These are phyloP conservation scores for Fusarium sp. DNA, from an alignment of 2,329 filamentous ascomycete genomes.

Conservation along the genomic window DNA sequence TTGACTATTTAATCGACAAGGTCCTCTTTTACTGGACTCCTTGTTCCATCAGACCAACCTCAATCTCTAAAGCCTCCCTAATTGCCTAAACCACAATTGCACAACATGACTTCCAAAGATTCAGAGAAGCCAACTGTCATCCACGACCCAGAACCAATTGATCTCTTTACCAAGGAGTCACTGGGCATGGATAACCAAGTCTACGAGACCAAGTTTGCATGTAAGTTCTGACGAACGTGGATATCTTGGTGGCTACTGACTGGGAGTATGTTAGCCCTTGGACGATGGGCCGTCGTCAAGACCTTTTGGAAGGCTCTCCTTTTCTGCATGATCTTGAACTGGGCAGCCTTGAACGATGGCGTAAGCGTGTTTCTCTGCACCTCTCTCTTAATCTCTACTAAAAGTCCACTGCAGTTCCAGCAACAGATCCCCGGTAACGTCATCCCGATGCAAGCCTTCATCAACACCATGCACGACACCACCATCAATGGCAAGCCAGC, in stretches of 20 bases:
- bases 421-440: not conserved
- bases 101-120: not conserved
- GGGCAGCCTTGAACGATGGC: not conserved
- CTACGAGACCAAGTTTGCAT: not conserved
- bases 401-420: not conserved
- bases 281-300: not conserved
- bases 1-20: not conserved
- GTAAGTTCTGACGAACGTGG: not conserved
- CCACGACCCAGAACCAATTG: not conserved
- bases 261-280: not conserved
- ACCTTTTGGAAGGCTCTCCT: slow-evolving; percentile 2
- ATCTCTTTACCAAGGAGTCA: not conserved
- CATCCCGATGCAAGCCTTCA: slow-evolving; percentile 9
- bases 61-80: not conserved
- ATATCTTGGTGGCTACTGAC: not conserved
- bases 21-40: too few species aligned
- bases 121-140: not conserved
- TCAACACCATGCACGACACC: slow-evolving; percentile 11
- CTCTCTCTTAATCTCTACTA: accelerated
- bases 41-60: not conserved
- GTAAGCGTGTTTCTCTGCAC: not conserved
- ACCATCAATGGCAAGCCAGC: slow-evolving; percentile 7
- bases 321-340: slow-evolving; percentile 7
- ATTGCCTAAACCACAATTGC: too few species aligned
- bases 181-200: not conserved